Evolutionary conservation across 2,329 filamentous ascomycete genomes (phyloP), one percentile per base, ranked within the genome.

Genomic region (Xylaria sp.): DNA sequence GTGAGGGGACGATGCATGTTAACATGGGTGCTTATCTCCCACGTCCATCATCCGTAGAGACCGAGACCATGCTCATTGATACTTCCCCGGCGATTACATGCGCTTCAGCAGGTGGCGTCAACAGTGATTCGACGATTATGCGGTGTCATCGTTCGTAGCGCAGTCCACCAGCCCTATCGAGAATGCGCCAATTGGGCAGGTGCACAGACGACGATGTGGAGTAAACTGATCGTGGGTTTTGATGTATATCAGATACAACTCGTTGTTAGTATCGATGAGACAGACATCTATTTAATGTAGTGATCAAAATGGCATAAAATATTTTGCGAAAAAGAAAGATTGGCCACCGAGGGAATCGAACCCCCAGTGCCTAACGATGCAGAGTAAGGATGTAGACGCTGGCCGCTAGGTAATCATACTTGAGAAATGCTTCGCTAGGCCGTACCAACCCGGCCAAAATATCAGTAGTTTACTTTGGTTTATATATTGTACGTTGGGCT

Each of bases 11-110:
- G 43, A 38, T 49, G 52, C 57, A 64, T 64, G 31, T 52, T 15
- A 49, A n/a, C 57, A 57, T 49, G 61, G 61, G 61, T 64, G 51
- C 61, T 64, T 64, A 61, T 64, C 61, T 61, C 37, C 49, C n/a
- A 52, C 11, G 33, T 50, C 52, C 31, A 15, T 28, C 38, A n/a
- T 33, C 40, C 53, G 57, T 33, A n/a, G 6, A 38, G 46, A 60
- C 57, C 52, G 31, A 33, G 46, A 49, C 19, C 19, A 11, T 43
- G 21, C 5, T 17, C 35, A 33, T 23, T 15, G 21, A 35, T n/a
- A 45, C 28, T 43, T 42, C 11, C 21, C 33, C 14, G 17, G 14
- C 25, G 11, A 21, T 19, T 19, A 28, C n/a, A 11, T 25, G 33
- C 19, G 12, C 25, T 25, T 23, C 49, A 6, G 25, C 19, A 51